Conservation (phyloP, 2,329 filamentous ascomycete genomes). For the Apiospora aurea region DNA sequence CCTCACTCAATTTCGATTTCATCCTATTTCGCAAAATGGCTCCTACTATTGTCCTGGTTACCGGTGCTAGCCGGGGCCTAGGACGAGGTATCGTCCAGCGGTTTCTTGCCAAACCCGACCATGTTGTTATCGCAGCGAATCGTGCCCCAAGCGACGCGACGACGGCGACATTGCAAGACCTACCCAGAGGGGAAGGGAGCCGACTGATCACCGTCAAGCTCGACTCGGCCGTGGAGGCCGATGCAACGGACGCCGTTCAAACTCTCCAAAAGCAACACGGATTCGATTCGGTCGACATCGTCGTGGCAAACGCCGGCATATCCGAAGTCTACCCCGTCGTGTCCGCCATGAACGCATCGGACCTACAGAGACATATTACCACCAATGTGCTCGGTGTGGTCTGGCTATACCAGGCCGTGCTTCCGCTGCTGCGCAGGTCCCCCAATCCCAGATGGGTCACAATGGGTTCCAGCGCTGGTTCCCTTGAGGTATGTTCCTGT, state of each 20-base stretch:
- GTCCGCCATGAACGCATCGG: constrained; percentile 24
- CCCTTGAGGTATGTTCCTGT: neutral
- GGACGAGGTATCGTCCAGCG: no score
- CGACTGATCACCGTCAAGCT: neutral
- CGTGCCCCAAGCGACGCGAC: neutral
- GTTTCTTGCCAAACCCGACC: neutral
- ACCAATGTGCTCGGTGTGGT: constrained; percentile 53
- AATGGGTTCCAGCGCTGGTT: neutral
- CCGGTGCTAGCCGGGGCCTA: no score
- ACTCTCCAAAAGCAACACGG: neutral
- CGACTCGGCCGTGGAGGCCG: neutral
- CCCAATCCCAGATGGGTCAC: neutral
- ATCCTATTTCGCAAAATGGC: no score
- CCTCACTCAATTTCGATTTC: no score
- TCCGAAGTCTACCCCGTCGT: neutral
- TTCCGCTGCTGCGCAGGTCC: neutral
- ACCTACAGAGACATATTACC: constrained; percentile 47
- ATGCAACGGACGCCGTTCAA: neutral
- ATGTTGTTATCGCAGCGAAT: neutral
- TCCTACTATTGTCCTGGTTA: no score
- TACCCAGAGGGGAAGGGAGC: neutral
- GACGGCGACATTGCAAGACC: neutral
- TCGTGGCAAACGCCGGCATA: constrained; percentile 6
- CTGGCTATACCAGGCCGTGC: constrained; percentile 51
- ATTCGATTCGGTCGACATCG: neutral